Conservation (phyloP, 192 early-diverging fungal genomes). For the Kappamyces sp. region DNA sequence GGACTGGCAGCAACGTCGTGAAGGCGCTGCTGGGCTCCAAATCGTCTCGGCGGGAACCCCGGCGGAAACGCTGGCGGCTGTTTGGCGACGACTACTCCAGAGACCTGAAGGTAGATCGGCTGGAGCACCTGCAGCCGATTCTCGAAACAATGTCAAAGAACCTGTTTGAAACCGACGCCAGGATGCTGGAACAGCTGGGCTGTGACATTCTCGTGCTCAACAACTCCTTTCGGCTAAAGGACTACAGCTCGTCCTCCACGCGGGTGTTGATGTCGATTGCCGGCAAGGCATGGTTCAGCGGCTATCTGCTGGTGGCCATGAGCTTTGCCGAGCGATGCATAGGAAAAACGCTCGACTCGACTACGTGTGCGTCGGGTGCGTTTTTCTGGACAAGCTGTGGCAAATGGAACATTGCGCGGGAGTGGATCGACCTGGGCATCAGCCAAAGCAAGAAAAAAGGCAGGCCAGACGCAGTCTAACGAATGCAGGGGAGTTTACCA, state of each 20-base stretch:
- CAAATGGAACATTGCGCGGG: slow-evolving; percentile 1
- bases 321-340: background rate
- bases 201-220: slow-evolving; percentile 13
- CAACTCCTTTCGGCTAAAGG: slow-evolving; percentile 6
- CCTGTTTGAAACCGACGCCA: slow-evolving; percentile 5
- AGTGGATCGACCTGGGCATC: slow-evolving; percentile 10
- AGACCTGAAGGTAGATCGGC: slow-evolving; percentile 1
- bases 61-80: too few relatives aligned
- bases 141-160: slow-evolving; percentile 12
- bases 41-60: too few relatives aligned
- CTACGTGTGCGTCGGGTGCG: slow-evolving; percentile 8
- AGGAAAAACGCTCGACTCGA: slow-evolving; percentile 1
- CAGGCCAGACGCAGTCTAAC: background rate
- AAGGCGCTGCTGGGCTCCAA: too few relatives aligned
- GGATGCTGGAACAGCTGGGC: slow-evolving; percentile 11
- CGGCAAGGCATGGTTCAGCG: slow-evolving; percentile 8
- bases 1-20: slow-evolving; percentile 1
- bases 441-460: slow-evolving; percentile 3
- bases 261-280: background rate
- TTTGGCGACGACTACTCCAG: background rate
- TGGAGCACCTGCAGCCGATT: slow-evolving; percentile 12
- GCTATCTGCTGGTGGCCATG: slow-evolving; percentile 2
- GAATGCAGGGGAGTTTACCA: slow-evolving; percentile 7
- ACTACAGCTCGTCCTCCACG: background rate
- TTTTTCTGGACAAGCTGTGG: slow-evolving; percentile 10